Evolutionary conservation across 306 rosid species (phyloP).

Genomic region (Abrus pulchellus): DNA sequence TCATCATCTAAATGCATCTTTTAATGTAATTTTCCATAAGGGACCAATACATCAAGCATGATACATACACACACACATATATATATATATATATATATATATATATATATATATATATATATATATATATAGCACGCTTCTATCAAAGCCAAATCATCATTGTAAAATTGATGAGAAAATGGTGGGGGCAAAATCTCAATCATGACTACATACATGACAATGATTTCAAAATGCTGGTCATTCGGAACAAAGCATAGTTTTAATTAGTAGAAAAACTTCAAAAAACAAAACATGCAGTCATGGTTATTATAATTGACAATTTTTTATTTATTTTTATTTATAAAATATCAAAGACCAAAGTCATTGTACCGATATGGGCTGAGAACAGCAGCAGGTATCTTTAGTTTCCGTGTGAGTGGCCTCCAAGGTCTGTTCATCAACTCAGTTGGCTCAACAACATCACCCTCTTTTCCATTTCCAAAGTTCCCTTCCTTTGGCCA

Average conservation of each 20-base stretch:
- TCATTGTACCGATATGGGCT: conserved; percentile 84
- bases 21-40: too few relatives aligned
- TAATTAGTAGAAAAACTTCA: not conserved
- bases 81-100: too few relatives aligned
- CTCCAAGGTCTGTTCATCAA: conserved; percentile 89
- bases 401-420: conserved; percentile 87
- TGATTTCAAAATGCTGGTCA: conserved; percentile 28
- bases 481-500: conserved; percentile 93
- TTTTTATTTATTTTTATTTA: too few relatives aligned
- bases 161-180: not conserved
- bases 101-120: too few relatives aligned
- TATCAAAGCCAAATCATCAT: not conserved
- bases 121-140: not conserved
- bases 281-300: not conserved
- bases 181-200: not conserved
- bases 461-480: conserved; percentile 70
- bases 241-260: not conserved
- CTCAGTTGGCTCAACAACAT: conserved; percentile 68
- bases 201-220: conserved; percentile 9
- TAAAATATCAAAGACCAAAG: not conserved
- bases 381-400: conserved; percentile 92
- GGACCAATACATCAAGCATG: too few relatives aligned
- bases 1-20: too few relatives aligned
- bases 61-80: too few relatives aligned
- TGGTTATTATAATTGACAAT: not conserved